phyloP scores from a whole-genome alignment of 139 green algal species.

The Picochlorum sp. region DNA sequence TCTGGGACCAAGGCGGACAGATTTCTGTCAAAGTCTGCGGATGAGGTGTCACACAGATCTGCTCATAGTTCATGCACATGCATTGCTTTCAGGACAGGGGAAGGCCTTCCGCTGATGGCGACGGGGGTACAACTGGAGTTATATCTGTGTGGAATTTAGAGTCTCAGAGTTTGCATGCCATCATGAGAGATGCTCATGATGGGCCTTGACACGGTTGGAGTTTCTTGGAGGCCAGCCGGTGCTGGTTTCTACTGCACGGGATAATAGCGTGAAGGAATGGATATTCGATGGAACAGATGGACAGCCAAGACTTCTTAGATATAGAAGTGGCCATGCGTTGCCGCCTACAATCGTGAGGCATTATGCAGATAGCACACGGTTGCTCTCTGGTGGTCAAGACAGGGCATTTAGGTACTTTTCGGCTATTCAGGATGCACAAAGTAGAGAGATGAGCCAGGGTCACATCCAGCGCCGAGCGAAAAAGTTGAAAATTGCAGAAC shows the following conservation, averaged over 20 bases:
- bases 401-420: constrained; percentile 85
- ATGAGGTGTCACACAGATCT: constrained; percentile 8
- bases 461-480: constrained; percentile 62
- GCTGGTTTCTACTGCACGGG: constrained; percentile 70
- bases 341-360: constrained; percentile 67
- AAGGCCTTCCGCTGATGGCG: constrained; percentile 63
- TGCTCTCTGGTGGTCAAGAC: constrained; percentile 81
- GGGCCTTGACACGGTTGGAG: constrained; percentile 34
- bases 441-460: constrained; percentile 82
- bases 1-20: constrained; percentile 28
- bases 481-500: constrained; percentile 49
- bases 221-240: constrained; percentile 73
- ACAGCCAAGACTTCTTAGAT: constrained; percentile 69
- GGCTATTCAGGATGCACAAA: constrained; percentile 88
- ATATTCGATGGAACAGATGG: constrained; percentile 66
- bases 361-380: constrained; percentile 61
- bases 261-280: constrained; percentile 97
- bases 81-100: constrained; percentile 53
- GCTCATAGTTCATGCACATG: constrained; percentile 30
- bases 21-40: constrained; percentile 12
- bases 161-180: constrained; percentile 52
- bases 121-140: constrained; percentile 57
- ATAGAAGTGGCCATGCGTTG: constrained; percentile 76
- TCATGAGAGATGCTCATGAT: constrained; percentile 70
- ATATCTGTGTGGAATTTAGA: constrained; percentile 93